Evolutionary conservation across 768 basidiomycete species (phyloP).

Genomic region (Leccinum imitatum): DNA sequence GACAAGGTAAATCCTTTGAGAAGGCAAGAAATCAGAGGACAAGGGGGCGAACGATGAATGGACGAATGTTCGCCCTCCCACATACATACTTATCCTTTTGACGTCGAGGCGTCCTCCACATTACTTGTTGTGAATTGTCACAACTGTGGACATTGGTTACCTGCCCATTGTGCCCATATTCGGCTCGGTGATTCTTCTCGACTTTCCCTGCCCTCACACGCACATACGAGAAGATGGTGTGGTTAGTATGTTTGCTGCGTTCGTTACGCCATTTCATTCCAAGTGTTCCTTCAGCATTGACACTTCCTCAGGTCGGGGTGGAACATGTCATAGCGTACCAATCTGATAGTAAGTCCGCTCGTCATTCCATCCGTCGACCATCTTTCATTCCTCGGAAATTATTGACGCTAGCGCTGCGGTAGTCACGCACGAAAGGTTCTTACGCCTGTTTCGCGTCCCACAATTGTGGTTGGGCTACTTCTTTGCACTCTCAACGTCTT

Average conservation of each 20-base stretch:
- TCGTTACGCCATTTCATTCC: conserved; percentile 25
- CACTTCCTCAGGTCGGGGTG: conserved; percentile 7
- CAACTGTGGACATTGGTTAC: conserved; percentile 19
- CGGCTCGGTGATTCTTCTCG: conserved; percentile 20
- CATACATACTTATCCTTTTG: conserved; percentile 20
- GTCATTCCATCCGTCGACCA: conserved; percentile 15
- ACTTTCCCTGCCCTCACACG: conserved; percentile 5
- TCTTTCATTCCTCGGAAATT: conserved; percentile 32
- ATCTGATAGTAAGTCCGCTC: conserved; percentile 10
- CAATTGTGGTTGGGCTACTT: conserved; percentile 3
- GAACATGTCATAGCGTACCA: conserved; percentile 5
- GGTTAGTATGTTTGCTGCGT: conserved; percentile 23
- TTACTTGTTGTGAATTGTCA: conserved; percentile 35
- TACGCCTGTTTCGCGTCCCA: conserved; percentile 6
- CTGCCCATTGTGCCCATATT: conserved; percentile 23
- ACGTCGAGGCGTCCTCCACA: conserved; percentile 19
- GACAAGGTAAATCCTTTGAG: conserved; percentile 14
- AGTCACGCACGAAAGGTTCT: conserved; percentile 15
- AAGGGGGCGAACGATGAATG: background rate
- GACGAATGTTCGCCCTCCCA: conserved; percentile 2
- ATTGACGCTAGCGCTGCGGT: conserved; percentile 12
- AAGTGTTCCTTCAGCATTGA: conserved; percentile 15
- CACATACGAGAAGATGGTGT: conserved; percentile 18
- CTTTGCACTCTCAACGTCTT: conserved; percentile 12
- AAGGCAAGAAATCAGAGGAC: background rate